Evolutionary conservation across 2,329 filamentous ascomycete species (phyloP).

Genomic region (Sarocladium kiliense): DNA sequence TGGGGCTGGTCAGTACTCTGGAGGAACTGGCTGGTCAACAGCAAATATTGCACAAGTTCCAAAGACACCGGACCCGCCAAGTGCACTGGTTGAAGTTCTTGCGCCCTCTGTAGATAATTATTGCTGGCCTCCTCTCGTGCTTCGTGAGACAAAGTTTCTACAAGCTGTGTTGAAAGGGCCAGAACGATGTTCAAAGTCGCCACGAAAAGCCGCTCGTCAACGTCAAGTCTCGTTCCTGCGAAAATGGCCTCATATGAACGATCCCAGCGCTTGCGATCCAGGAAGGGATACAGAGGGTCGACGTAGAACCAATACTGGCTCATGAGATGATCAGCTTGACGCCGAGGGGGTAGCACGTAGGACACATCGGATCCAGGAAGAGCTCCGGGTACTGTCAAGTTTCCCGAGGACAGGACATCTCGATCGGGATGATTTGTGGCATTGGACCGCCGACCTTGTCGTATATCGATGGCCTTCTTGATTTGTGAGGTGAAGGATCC

Average conservation of each 20-base stretch:
- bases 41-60: slow-evolving; percentile 39
- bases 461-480: slow-evolving; percentile 33
- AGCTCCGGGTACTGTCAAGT: neutral
- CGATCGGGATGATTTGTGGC: neutral
- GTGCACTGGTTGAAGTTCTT: slow-evolving; percentile 35
- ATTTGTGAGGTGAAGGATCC: slow-evolving; percentile 42
- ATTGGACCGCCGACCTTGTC: slow-evolving; percentile 10
- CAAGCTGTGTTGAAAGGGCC: slow-evolving; percentile 38
- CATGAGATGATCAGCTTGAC: slow-evolving; percentile 39
- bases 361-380: neutral
- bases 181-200: slow-evolving; percentile 41
- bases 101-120: slow-evolving; percentile 36
- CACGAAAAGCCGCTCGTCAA: slow-evolving; percentile 36
- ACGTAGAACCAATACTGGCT: slow-evolving; percentile 41
- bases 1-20: slow-evolving; percentile 42
- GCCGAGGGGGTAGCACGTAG: slow-evolving; percentile 35
- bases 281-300: slow-evolving; percentile 40
- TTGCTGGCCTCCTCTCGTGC: slow-evolving; percentile 34
- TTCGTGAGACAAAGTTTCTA: slow-evolving; percentile 32
- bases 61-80: slow-evolving; percentile 37
- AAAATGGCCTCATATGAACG: slow-evolving; percentile 35
- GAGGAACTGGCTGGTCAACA: slow-evolving; percentile 42
- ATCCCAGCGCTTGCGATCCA: slow-evolving; percentile 32
- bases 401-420: neutral
- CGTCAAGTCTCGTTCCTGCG: slow-evolving; percentile 27